Conservation (phyloP, 768 basidiomycete species). For the Tephrocybe sp. region DNA sequence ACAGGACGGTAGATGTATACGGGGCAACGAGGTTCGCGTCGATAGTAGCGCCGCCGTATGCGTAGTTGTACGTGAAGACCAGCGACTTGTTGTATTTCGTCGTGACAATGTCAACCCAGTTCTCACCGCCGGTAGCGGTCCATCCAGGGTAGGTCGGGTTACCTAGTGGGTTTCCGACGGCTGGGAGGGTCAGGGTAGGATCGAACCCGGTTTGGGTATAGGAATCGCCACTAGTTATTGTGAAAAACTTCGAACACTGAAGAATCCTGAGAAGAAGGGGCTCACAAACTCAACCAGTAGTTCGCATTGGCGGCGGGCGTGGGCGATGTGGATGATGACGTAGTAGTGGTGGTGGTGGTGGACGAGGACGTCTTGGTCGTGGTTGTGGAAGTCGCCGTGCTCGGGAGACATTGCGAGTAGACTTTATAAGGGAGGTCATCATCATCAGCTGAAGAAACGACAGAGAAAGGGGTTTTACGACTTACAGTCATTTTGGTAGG, state of each 20-base stretch:
- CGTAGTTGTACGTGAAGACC: slow-evolving; percentile 63
- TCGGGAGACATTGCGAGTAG: slow-evolving; percentile 41
- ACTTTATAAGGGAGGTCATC: slow-evolving; percentile 21
- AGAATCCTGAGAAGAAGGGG: not conserved
- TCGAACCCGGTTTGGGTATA: slow-evolving; percentile 59
- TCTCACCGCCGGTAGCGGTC: slow-evolving; percentile 54
- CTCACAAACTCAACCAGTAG: slow-evolving; percentile 63
- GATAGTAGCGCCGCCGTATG: slow-evolving; percentile 67
- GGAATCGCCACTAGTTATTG: slow-evolving; percentile 57
- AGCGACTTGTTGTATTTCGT: slow-evolving; percentile 52
- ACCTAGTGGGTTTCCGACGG: slow-evolving; percentile 47
- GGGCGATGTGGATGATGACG: slow-evolving; percentile 4
- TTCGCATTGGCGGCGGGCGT: slow-evolving; percentile 27
- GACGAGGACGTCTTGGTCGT: slow-evolving; percentile 9
- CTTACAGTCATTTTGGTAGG: slow-evolving; percentile 28
- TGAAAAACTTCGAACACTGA: too few species aligned
- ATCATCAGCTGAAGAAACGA: not conserved
- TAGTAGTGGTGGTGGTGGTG: slow-evolving; percentile 1
- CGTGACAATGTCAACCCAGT: slow-evolving; percentile 61
- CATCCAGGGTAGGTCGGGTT: slow-evolving; percentile 56
- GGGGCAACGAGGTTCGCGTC: slow-evolving; percentile 56
- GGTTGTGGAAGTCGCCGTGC: slow-evolving; percentile 9
- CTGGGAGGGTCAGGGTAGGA: slow-evolving; percentile 37
- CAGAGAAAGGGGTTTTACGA: not conserved
- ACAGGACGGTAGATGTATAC: slow-evolving; percentile 49